Percentiles rank a stretch among this genome's conserved stretches.
These are phyloP conservation scores for Eucalyptus tenuipes DNA, from an alignment of 345 rosid species.

Conservation along the genomic window DNA sequence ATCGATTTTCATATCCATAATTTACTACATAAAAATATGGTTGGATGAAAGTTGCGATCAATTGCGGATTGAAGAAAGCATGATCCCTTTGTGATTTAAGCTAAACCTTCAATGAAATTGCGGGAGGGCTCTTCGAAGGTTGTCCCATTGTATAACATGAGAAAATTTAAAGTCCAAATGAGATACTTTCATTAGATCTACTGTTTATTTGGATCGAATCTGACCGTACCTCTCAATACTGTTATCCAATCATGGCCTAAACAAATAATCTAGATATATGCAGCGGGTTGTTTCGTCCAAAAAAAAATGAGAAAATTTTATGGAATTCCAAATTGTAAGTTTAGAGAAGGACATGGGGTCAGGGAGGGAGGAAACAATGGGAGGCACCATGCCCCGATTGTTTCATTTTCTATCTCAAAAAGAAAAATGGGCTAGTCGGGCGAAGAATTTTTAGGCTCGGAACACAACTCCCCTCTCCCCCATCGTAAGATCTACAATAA, in stretches of 20 bases:
- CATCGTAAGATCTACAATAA: not conserved
- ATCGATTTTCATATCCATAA: not conserved
- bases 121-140: not conserved
- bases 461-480: not conserved
- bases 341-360: not conserved
- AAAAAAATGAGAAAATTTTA: not conserved
- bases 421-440: not conserved
- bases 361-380: not conserved
- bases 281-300: not conserved
- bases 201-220: not conserved
- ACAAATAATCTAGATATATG: not conserved
- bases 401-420: not conserved
- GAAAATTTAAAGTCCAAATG: not conserved
- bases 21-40: not conserved
- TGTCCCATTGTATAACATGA: not conserved
- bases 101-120: not conserved
- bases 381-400: not conserved
- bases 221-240: not conserved
- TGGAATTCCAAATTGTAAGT: not conserved
- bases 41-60: not conserved
- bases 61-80: not conserved
- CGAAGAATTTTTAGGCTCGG: not conserved
- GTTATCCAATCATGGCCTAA: not conserved
- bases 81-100: not conserved
- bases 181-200: not conserved